Evolutionary conservation across 306 rosid genomes (phyloP), one percentile per base, ranked within the genome.

Genomic region (Prinsepia uniflora): DNA sequence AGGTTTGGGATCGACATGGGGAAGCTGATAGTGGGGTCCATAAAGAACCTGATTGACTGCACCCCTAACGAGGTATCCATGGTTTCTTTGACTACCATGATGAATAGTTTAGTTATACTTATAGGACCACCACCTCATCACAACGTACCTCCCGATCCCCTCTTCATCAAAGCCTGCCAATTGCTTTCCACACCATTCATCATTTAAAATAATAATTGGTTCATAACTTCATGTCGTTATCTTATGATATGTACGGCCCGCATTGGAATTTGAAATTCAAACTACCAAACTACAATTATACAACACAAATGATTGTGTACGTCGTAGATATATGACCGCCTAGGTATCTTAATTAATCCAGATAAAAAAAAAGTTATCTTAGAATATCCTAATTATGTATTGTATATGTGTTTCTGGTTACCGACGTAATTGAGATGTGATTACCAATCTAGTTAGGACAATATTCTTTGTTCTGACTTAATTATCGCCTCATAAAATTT

Each of bases 11-110:
- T 62, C 61, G 57, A 70, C 60, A 70, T 49, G 65, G 30, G 49
- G 65, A 20, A 72, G 73, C 64, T 71, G 42, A 71, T 62, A 66
- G 84, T 73, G 81, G 87, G 84, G 62, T 39, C 46, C 63, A 41
- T 18, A 54, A 74, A 72, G 82, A 73, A 82, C 66, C 79, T 74
- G 68, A 54, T 72, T 85, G 91, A 84, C 87, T 83, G 87, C 97
- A 86, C 81, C 66, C 52, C 75, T 59, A 75, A 62, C 97, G 93
- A 91, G 91, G 89, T 67, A 7, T 4, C 30, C 30, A 24, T 24
- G 54, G 54, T 58, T 62, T 77, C 72, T 87, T 85, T 85, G 85
- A 85, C 91, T 83, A 76, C 42, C 61, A 71, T 72, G 77, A 79
- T 73, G 71, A 57, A 45, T 68, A n/a, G n/a, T n/a, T n/a, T n/a